These are phyloP conservation scores for Lophiotrema nucula DNA, from an alignment of 495 filamentous ascomycete species.

Conservation along the genomic window DNA sequence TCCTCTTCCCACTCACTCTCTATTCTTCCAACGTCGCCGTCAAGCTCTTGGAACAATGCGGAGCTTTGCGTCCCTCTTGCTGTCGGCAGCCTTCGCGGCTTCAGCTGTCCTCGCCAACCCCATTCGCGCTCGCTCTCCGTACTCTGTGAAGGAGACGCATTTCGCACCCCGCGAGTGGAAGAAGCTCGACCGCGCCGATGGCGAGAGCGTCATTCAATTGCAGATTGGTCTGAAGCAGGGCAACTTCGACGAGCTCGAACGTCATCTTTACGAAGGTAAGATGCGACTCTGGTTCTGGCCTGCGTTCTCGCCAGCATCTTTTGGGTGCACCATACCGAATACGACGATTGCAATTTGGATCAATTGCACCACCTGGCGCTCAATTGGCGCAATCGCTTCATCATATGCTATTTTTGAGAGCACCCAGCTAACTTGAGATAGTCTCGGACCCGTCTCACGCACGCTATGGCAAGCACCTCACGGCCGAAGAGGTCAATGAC, in stretches of 20 bases:
- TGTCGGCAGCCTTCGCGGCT: slow-evolving; percentile 25
- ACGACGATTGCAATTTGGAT: background rate
- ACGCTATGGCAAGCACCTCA: slow-evolving; percentile 49
- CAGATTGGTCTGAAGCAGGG: slow-evolving; percentile 48
- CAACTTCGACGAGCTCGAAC: slow-evolving; percentile 45
- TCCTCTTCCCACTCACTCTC: background rate
- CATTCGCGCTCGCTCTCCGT: slow-evolving; percentile 37
- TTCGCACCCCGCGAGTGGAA: slow-evolving; percentile 50
- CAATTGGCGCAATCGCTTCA: no score
- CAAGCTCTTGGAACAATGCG: slow-evolving; percentile 2
- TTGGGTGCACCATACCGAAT: background rate
- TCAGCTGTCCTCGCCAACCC: slow-evolving; percentile 20
- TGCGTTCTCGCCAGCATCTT: background rate
- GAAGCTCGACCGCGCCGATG: slow-evolving; percentile 47
- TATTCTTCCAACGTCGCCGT: background rate
- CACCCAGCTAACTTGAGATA: slow-evolving; percentile 21
- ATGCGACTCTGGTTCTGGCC: background rate
- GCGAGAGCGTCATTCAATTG: slow-evolving; percentile 39
- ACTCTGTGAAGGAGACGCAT: slow-evolving; percentile 55
- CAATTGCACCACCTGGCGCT: background rate
- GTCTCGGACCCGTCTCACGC: slow-evolving; percentile 46
- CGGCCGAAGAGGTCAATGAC: slow-evolving; percentile 42
- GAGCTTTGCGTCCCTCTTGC: slow-evolving; percentile 3
- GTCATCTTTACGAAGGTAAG: slow-evolving; percentile 46
- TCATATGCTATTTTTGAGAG: no score